A percentile compares a stretch with the other conserved stretches of the same genome.
phyloP scores from a whole-genome alignment of 768 basidiomycete species.

The Pleurotus sapidus region DNA sequence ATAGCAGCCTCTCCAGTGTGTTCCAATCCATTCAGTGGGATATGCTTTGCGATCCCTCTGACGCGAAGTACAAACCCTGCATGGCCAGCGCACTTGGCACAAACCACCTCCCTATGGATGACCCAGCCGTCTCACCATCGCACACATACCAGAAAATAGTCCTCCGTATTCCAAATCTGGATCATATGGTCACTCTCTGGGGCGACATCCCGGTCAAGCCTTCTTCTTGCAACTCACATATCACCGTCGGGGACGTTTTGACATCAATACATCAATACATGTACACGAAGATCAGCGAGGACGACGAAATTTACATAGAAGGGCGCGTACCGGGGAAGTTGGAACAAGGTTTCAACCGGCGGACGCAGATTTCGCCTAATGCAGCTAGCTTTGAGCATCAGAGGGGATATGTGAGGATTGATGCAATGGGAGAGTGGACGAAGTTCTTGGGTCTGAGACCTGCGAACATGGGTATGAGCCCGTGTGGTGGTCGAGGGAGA shows the following conservation, averaged over 20 bases:
- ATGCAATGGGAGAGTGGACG: constrained; percentile 4
- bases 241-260: neutral
- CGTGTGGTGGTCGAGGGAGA: neutral
- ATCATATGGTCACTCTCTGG: neutral
- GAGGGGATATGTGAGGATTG: constrained; percentile 3
- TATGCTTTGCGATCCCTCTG: neutral
- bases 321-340: neutral
- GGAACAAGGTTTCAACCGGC: neutral
- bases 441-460: constrained; percentile 2
- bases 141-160: neutral
- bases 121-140: neutral
- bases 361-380: neutral
- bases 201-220: neutral
- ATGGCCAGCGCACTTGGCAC: neutral
- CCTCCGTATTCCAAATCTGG: neutral
- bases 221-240: neutral
- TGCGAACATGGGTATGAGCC: neutral
- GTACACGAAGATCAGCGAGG: neutral
- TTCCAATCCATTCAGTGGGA: neutral
- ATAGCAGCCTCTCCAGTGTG: neutral
- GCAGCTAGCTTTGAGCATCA: neutral
- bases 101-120: neutral
- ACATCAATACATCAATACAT: neutral
- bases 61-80: neutral
- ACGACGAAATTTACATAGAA: neutral